Evolutionary conservation across 2,329 filamentous ascomycete species (phyloP), one percentile per base, ranked within the genome.

Genomic region (Ophiostoma quercus): DNA sequence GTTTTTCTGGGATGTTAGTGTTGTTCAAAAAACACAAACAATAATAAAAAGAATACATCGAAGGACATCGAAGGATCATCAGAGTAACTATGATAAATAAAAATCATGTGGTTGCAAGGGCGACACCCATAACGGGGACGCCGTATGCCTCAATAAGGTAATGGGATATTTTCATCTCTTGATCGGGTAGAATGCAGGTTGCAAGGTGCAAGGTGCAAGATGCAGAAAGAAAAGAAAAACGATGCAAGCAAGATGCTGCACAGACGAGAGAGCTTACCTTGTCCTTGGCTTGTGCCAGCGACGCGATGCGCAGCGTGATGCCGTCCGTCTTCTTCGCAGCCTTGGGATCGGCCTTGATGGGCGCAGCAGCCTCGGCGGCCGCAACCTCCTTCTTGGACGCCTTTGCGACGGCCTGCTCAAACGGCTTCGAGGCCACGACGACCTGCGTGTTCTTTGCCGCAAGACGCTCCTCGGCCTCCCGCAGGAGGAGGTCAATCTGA

Each of bases 61-160:
- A 63, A 69, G 66, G 3, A 25, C 19, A 14, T 29, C 32, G 32
- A 54, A 63, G 68, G 69, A 67, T 39, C 72, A 72, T 89, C 87
- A 89, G 87, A 87, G 87, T 89, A 89, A 89, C 87, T 89, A 89
- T 89, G 90, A 91, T 71, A 83, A 57, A 80, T 80, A 81, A 82
- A 80, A 82, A 82, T 83, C 82, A 83, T 82, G 85, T 83, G 80
- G 80, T 79, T 87, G 87, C 86, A 86, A 34, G 87, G 86, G 83
- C 86, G 83, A 83, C 85, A 82, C 85, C 90, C 91, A 95, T 90
- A 84, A 94, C 91, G 91, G 87, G 86, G 85, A 84, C 85, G 84
- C 80, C 82, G 83, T 88, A 88, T 86, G 88, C 90, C 85, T 93
- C 90, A 90, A 90, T 80, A 78, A 79, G 22, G 22, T 79, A 86